Base-by-base conservation (phyloP, 2,329 filamentous ascomycete genomes). In the Bipolaris cookei region DNA sequence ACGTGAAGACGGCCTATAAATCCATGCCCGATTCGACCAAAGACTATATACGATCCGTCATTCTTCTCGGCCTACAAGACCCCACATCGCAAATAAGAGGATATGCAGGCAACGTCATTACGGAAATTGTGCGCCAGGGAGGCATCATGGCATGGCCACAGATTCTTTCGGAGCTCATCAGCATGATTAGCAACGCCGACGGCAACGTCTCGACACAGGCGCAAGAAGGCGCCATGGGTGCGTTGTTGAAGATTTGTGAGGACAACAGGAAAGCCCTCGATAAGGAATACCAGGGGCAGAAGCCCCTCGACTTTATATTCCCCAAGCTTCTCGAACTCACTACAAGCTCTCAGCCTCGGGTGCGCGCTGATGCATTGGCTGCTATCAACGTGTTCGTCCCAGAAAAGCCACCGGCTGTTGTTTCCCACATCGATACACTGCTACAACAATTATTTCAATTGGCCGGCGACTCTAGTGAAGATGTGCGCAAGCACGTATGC, bases 221-320 rank as follows among this genome's bases (percentile, higher is more conserved):
- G 11, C 92, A 97, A 73, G 94, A 99, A 76, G 93, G 93, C 59
- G 93, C 92, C 66, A 97, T 98, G 90, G 87, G 90, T 46, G 93
- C 95, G 45, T 83, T 99, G 77, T 82, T 90, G 75, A 98, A 98
- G 82, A 93, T 99, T 60, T 99, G 95, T 78, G 95, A 99, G 78
- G 95, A 99, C 79, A 97, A 96, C 79, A 88, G 87, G 71, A 92
- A 90, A 73, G 83, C 91, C 57, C 82, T 99, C 51, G 92, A 96
- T 77, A 88, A 89, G 68, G 91, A 97, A 63, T 91, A 96, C 75
- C 88, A 92, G 71, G 92, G 92, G 59, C 89, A 97, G 77, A 86
- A 92, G 54, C 95, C 95, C 1, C 85, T 98, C 58, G 90, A 90
- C 74, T 89, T 92, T 68, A 87, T 99, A 43, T 88, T 98, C 47